Evolutionary conservation across 169 alveolate genomes (phyloP), one percentile per base, ranked within the genome.

Genomic region (Eimeria brunetti): DNA sequence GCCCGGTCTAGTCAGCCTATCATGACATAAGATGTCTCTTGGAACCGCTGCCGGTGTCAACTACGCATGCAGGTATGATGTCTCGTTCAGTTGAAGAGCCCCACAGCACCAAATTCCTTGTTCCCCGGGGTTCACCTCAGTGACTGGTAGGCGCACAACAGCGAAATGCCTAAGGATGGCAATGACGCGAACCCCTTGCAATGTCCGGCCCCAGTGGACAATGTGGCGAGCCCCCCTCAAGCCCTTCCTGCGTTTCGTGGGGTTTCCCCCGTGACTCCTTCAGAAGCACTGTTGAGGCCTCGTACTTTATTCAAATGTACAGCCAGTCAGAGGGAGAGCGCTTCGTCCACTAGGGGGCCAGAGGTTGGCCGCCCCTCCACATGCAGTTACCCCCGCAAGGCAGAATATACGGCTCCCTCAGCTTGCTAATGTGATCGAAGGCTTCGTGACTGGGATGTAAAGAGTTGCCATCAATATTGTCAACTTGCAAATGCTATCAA

Each of bases 341-440:
- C 80, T 85, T 56, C 91, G 91, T 85, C 80, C 91, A 58, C 80
- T 49, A 60, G 80, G 91, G 91, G 91, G 62, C 91, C 67, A 56
- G 62, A n/a, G 33, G 89, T n/a, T 60, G 78, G 78, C 49, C 73
- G 91, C 91, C 91, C 75, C 91, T 85, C 80, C 76, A 58, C 91
- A 85, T 85, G 91, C 91, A 85, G 78, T 27, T 36, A 36, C 58
- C 91, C 91, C 60, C 89, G 89, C 41, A 58, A 71, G 78, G 58
- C 78, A 85, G 91, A 85, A 85, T 58, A 46, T 58, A 85, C 78
- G 8, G 60, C 58, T 85, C 91, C 78, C 58, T 56, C 49, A 20
- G 56, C 80, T 38, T 20, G 91, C 78, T 60, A 85, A 36, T 85
- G 91, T 38, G 76, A 78, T 85, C 67, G 78, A 85, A 56, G 75